Conservation (phyloP, 2,329 filamentous ascomycete species). For the Microsporum audouinii region DNA sequence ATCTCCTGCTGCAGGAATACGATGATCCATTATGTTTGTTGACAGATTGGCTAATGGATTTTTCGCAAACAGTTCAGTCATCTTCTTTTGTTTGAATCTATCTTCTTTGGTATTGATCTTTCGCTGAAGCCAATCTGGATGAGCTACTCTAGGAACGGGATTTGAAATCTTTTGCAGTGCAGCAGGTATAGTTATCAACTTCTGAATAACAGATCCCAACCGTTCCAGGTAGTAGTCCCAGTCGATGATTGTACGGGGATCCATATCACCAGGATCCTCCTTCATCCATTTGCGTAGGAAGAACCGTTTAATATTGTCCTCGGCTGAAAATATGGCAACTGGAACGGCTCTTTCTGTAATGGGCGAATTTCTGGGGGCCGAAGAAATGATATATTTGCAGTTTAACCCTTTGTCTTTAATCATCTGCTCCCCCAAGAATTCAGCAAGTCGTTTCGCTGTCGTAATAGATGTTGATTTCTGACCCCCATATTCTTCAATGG, state of each 20-base stretch:
- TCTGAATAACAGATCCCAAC: slow-evolving; percentile 93
- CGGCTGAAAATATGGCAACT: slow-evolving; percentile 93
- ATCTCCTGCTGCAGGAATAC: slow-evolving; percentile 48
- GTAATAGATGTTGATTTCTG: slow-evolving; percentile 99
- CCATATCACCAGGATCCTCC: slow-evolving; percentile 82
- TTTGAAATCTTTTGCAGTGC: slow-evolving; percentile 91
- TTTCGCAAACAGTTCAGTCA: slow-evolving; percentile 75
- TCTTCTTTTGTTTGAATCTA: slow-evolving; percentile 95
- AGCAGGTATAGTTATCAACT: slow-evolving; percentile 95
- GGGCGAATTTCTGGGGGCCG: slow-evolving; percentile 72
- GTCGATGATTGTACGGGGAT: slow-evolving; percentile 79
- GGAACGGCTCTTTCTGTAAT: slow-evolving; percentile 92
- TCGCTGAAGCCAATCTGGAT: slow-evolving; percentile 93
- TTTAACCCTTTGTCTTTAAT: slow-evolving; percentile 98
- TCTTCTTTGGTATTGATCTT: slow-evolving; percentile 93
- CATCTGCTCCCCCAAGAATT: slow-evolving; percentile 97
- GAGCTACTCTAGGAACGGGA: slow-evolving; percentile 81
- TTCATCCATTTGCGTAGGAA: slow-evolving; percentile 94
- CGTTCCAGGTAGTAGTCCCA: slow-evolving; percentile 97
- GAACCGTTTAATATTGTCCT: slow-evolving; percentile 72
- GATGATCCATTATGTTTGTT: slow-evolving; percentile 50
- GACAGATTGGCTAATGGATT: slow-evolving; percentile 57
- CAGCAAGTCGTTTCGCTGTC: slow-evolving; percentile 83
- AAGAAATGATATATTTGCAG: slow-evolving; percentile 98
- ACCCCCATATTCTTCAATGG: slow-evolving; percentile 83